Base-by-base conservation (phyloP, 108 stramenopile genomes). In the Chaetoceros tenuissimus region DNA sequence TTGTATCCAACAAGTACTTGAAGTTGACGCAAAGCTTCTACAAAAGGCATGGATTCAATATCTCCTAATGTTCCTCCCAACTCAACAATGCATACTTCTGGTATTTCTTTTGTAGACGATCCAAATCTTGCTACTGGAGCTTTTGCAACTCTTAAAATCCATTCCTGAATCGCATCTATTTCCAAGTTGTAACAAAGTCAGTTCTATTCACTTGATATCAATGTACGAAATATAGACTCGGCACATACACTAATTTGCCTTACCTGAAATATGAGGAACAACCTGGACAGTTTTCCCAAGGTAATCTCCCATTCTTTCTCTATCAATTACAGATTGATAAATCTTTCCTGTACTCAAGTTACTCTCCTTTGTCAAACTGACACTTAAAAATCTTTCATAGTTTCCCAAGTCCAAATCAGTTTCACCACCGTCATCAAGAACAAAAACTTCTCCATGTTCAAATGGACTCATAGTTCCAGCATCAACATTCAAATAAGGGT, bases 301-400 rank as follows among this genome's bases (percentile, higher is more conserved):
- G 62, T 92, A 95, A 67, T 95, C 91, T 16, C 94, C 94, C 46
- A 78, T 48, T 19, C 94, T 65, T 68, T 95, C 94, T 55, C 68
- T 68, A 18, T 65, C 58, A 49, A 95, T 89, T n/a, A 95, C 94
- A 46, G 69, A 67, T 40, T 80, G 61, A 76, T 95, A 95, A 8
- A 94, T 77, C 76, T 94, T 94, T 16, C 91, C 94, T 17, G 94
- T 90, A 30, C 90, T 94, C 69, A 94, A 88, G 81, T 94, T 94
- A 69, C 92, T 88, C 25, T 90, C 84, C 54, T 58, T 70, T 16
- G 85, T 85, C 45, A 94, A 68, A 7, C 58, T 72, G 24, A 92
- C 63, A 57, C 69, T 73, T 28, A 94, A 73, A 60, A 92, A 94
- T 2, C 91, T 73, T 72, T 94, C 94, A 57, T 94, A 94, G 73